phyloP scores from a whole-genome alignment of 2,329 filamentous ascomycete species.

The Aspergillus fumigatiaffinis region DNA sequence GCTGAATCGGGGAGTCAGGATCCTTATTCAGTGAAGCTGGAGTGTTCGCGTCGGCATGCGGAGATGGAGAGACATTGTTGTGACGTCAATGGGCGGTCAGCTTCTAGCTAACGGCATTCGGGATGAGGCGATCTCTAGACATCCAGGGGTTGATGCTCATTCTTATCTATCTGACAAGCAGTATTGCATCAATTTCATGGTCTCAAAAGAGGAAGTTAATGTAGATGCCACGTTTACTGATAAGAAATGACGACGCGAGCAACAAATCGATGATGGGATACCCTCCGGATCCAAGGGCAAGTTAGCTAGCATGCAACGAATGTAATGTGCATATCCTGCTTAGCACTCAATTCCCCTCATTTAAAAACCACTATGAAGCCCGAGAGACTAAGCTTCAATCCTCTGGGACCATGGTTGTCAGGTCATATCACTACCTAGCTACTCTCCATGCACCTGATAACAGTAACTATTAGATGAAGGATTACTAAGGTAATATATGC shows the following conservation, averaged over 20 bases:
- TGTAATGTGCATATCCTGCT: too few species aligned
- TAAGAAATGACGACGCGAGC: neutral
- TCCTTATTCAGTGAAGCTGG: neutral
- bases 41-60: neutral
- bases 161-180: neutral
- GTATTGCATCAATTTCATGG: neutral
- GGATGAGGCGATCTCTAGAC: too few species aligned
- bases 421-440: neutral
- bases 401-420: neutral
- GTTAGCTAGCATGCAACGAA: neutral
- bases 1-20: conserved; percentile 3
- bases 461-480: too few species aligned
- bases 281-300: neutral
- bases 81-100: conserved; percentile 16
- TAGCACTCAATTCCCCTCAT: neutral
- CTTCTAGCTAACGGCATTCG: neutral
- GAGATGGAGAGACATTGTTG: neutral
- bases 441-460: too few species aligned
- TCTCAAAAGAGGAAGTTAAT: neutral
- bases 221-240: neutral
- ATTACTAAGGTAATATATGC: too few species aligned
- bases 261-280: neutral
- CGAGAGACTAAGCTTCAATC: neutral
- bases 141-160: neutral
- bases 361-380: neutral